Evolutionary conservation across 2,329 filamentous ascomycete species (phyloP).

Genomic region (Penicillium sp.): DNA sequence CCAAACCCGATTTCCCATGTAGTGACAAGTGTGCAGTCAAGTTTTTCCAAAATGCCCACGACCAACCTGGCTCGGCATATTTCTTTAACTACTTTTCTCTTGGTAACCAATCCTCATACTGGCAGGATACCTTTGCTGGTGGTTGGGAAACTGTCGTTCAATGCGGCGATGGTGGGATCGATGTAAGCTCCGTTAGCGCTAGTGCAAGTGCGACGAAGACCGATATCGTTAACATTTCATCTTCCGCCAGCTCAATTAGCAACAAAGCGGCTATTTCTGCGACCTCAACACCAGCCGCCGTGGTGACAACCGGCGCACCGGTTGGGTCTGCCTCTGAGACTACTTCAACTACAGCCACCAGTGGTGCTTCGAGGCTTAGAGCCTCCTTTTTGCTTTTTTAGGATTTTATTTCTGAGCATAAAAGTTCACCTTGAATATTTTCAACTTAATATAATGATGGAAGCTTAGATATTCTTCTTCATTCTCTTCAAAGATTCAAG

Average conservation of each 20-base stretch:
- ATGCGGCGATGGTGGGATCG: conserved; percentile 18
- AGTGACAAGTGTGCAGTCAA: conserved; percentile 27
- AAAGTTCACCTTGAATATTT: too few relatives aligned
- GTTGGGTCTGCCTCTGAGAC: conserved; percentile 8
- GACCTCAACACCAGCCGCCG: not conserved
- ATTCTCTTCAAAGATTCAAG: too few relatives aligned
- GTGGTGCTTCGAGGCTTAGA: conserved; percentile 19
- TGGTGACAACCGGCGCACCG: not conserved
- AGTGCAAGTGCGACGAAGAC: conserved; percentile 13
- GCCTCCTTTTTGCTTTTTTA: conserved; percentile 5
- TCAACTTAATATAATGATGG: too few relatives aligned
- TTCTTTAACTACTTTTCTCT: conserved; percentile 28
- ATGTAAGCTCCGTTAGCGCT: conserved; percentile 15
- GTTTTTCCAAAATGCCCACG: conserved; percentile 31
- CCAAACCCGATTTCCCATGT: conserved; percentile 25
- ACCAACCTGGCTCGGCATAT: conserved; percentile 29
- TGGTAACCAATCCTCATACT: conserved; percentile 23
- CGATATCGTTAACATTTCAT: too few relatives aligned
- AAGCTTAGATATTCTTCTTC: too few relatives aligned
- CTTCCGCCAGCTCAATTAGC: too few relatives aligned
- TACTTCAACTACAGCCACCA: conserved; percentile 19
- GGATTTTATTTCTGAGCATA: too few relatives aligned
- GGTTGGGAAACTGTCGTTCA: conserved; percentile 28
- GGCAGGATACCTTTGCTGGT: conserved; percentile 25
- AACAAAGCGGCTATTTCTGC: too few relatives aligned